These are phyloP conservation scores for Dryas alaskensis DNA, from an alignment of 306 rosid species.

Conservation along the genomic window DNA sequence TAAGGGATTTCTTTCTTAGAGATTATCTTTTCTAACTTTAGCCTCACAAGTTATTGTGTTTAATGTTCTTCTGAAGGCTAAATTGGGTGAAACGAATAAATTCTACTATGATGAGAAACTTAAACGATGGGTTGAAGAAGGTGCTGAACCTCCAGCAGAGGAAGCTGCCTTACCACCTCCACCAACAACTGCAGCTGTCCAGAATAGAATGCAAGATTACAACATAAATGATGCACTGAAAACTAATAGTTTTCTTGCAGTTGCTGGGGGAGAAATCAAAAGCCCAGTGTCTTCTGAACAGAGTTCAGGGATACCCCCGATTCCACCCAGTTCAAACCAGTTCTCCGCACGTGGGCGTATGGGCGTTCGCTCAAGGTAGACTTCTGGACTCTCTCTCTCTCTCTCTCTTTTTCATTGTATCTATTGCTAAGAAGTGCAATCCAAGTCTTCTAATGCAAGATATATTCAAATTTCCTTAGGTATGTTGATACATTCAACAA, in stretches of 20 bases:
- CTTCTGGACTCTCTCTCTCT: background rate
- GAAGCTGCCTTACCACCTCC: slow-evolving; percentile 67
- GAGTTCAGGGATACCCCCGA: slow-evolving; percentile 53
- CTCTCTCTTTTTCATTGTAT: background rate
- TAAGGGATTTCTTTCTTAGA: background rate
- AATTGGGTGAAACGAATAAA: slow-evolving; percentile 66
- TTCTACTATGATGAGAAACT: slow-evolving; percentile 78
- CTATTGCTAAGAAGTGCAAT: background rate
- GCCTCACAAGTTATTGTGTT: background rate
- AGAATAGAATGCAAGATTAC: slow-evolving; percentile 54
- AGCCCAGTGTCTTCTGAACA: slow-evolving; percentile 37
- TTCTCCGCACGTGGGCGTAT: slow-evolving; percentile 59
- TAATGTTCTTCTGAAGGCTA: slow-evolving; percentile 50
- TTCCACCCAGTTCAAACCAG: slow-evolving; percentile 60
- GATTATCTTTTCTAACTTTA: background rate
- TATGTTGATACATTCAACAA: slow-evolving; percentile 86
- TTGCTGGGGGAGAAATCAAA: slow-evolving; percentile 27
- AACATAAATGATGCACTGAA: slow-evolving; percentile 18
- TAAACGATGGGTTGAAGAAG: slow-evolving; percentile 85
- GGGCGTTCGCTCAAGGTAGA: slow-evolving; percentile 65
- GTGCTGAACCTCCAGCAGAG: slow-evolving; percentile 64
- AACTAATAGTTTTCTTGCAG: slow-evolving; percentile 17
- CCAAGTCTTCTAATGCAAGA: background rate
- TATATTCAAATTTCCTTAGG: slow-evolving; percentile 35
- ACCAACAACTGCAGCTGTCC: slow-evolving; percentile 59